A percentile compares a stretch with the other conserved stretches of the same genome.
Evolutionary conservation across 2,329 filamentous ascomycete species (phyloP).

Genomic region (Scedosporium dehoogii): DNA sequence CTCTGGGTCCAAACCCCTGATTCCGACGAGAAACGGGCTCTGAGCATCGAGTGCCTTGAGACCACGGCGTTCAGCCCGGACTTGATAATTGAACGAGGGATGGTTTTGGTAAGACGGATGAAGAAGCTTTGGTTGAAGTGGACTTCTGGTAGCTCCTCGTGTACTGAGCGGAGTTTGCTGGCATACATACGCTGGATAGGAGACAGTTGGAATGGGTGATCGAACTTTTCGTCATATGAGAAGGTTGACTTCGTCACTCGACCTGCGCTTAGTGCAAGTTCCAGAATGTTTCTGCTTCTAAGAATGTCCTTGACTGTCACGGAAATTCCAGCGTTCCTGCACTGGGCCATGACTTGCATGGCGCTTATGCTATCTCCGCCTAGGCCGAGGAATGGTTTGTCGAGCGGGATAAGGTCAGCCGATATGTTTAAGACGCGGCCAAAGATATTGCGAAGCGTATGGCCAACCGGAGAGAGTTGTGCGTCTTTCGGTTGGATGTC

Average conservation of each 20-base stretch:
- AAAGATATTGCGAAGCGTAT: conserved; percentile 23
- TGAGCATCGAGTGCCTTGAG: conserved; percentile 24
- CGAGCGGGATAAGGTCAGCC: conserved; percentile 16
- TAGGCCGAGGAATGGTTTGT: conserved; percentile 25
- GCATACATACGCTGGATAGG: conserved; percentile 36
- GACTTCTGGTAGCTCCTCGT: conserved; percentile 16
- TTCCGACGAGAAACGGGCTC: conserved; percentile 19
- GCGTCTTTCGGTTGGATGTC: conserved; percentile 1
- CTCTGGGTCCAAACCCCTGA: conserved; percentile 13
- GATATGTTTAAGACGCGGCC: conserved; percentile 27
- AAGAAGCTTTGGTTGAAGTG: conserved; percentile 36
- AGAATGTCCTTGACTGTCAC: conserved; percentile 24
- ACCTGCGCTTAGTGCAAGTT: conserved; percentile 12
- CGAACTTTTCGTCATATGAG: conserved; percentile 8
- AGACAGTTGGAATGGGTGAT: conserved; percentile 27
- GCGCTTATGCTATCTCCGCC: conserved; percentile 35
- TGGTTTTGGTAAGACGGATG: conserved; percentile 20
- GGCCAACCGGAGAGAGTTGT: neutral
- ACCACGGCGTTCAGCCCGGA: conserved; percentile 17
- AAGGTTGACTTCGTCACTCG: neutral
- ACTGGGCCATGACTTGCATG: conserved; percentile 31
- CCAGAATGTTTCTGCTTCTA: conserved; percentile 17
- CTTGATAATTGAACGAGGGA: conserved; percentile 5
- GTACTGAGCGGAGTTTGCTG: conserved; percentile 15
- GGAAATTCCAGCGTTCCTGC: conserved; percentile 18